These are phyloP conservation scores for Coffea eugenioides DNA, from an alignment of 257 asterid genomes.

Conservation along the genomic window DNA sequence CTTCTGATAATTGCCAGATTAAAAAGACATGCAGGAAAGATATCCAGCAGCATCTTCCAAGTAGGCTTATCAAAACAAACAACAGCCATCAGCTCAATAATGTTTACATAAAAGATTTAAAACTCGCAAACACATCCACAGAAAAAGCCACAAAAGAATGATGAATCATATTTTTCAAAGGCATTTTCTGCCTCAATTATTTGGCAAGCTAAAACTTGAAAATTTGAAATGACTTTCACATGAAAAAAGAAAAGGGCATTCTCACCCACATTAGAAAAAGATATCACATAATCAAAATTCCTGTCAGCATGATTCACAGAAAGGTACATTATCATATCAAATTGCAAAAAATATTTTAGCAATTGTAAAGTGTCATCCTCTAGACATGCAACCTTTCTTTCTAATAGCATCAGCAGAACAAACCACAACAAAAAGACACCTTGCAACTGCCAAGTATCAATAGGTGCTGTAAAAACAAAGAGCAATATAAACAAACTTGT, in stretches of 20 bases:
- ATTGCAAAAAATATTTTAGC: not conserved
- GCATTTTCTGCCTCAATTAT: not conserved
- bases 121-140: not conserved
- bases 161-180: not conserved
- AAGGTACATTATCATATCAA: not conserved
- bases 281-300: not conserved
- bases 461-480: not conserved
- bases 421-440: not conserved
- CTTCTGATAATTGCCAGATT: not conserved
- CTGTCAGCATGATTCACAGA: not conserved
- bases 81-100: not conserved
- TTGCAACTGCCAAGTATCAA: not conserved
- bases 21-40: not conserved
- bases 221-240: no score
- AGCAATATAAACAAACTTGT: no score
- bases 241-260: not conserved
- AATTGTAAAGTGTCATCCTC: not conserved
- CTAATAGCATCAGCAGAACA: not conserved
- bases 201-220: not conserved
- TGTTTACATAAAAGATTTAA: no score
- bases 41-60: not conserved
- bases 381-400: not conserved
- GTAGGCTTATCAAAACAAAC: not conserved
- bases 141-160: not conserved
- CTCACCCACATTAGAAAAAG: not conserved